Conservation (phyloP, 2,329 filamentous ascomycete genomes). For the Arthrobotrys megalospora region DNA sequence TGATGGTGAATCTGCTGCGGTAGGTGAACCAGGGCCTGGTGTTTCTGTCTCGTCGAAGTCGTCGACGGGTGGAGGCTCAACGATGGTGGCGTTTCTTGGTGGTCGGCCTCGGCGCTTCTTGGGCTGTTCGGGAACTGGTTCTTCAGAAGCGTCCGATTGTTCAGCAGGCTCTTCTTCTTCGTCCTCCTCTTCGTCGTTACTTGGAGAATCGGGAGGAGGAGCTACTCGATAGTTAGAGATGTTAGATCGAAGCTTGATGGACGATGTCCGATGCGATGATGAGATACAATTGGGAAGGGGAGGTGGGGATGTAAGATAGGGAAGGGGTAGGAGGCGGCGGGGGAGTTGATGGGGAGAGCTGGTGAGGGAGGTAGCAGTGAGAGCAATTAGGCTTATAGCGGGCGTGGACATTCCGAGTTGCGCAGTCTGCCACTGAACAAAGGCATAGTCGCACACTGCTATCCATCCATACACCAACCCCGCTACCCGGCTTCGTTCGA, state of each 20-base stretch:
- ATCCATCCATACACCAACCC: constrained; percentile 7
- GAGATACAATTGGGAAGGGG: not conserved
- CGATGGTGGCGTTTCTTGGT: constrained; percentile 66
- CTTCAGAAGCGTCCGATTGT: constrained; percentile 50
- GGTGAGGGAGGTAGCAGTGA: not conserved
- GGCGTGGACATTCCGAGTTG: not conserved
- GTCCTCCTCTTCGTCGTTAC: constrained; percentile 36
- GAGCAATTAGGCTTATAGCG: constrained; percentile 7
- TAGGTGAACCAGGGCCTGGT: constrained; percentile 73
- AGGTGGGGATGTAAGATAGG: not conserved
- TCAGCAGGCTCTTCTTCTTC: constrained; percentile 45
- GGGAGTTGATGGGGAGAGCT: not conserved
- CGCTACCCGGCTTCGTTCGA: not conserved
- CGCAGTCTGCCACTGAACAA: constrained; percentile 8
- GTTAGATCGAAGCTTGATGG: constrained; percentile 23
- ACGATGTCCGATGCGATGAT: not conserved
- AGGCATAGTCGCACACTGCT: constrained; percentile 5
- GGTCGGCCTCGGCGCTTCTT: constrained; percentile 71
- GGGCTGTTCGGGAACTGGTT: constrained; percentile 68
- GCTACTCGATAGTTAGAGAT: constrained; percentile 26
- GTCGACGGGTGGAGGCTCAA: constrained; percentile 29
- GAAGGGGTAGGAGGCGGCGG: not conserved
- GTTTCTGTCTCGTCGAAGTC: constrained; percentile 62
- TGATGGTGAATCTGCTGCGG: constrained; percentile 77
- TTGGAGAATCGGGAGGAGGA: constrained; percentile 47